Evolutionary conservation across 805 yeast species (phyloP).

Genomic region (Starmera amethionina): DNA sequence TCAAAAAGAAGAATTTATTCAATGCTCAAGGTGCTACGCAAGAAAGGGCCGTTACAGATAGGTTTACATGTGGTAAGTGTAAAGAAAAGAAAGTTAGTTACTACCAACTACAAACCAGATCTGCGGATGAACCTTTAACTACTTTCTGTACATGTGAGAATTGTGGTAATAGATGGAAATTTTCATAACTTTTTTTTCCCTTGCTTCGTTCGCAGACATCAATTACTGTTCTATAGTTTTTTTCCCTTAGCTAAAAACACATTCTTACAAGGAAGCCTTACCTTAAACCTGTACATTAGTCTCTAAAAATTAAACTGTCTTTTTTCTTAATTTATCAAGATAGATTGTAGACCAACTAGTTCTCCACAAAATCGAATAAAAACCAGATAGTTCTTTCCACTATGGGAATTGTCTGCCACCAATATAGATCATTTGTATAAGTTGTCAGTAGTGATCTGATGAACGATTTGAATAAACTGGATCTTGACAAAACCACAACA

Average conservation of each 20-base stretch:
- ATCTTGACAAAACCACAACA: no score
- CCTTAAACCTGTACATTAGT: background rate
- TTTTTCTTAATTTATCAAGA: background rate
- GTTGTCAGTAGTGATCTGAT: no score
- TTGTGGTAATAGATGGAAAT: constrained; percentile 98
- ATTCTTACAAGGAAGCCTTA: background rate
- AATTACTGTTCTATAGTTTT: background rate
- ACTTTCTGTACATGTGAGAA: constrained; percentile 97
- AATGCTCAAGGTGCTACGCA: constrained; percentile 98
- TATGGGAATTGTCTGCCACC: constrained; percentile 3
- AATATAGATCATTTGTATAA: constrained; percentile 1
- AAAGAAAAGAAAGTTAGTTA: constrained; percentile 94
- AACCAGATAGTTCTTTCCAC: constrained; percentile 1
- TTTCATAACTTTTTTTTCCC: constrained; percentile 36
- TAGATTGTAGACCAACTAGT: background rate
- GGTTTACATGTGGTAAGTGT: constrained; percentile 97
- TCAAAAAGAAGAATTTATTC: constrained; percentile 81
- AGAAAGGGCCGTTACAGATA: constrained; percentile 90
- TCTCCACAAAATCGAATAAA: constrained; percentile 1
- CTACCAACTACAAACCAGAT: constrained; percentile 95
- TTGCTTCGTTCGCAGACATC: no score
- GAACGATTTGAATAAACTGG: no score
- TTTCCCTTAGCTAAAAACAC: background rate
- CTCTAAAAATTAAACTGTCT: background rate
- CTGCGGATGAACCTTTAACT: constrained; percentile 98